Conservation (phyloP, 2,329 filamentous ascomycete species). For the Fusarium palustre region DNA sequence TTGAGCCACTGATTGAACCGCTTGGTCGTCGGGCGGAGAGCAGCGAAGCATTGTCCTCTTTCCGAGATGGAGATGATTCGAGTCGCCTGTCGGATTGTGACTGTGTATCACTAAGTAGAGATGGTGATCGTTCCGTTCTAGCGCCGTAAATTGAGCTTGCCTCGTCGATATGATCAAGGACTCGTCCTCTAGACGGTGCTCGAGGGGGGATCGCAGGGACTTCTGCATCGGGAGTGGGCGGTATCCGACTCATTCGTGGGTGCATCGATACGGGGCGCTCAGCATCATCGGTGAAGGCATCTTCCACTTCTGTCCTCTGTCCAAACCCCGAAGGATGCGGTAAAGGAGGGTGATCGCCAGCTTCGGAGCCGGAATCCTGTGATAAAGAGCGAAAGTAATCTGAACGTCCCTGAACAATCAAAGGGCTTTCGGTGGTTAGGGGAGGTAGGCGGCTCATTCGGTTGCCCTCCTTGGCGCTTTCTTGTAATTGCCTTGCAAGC, state of each 20-base stretch:
- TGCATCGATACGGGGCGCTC: conserved; percentile 79
- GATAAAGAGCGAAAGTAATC: conserved; percentile 85
- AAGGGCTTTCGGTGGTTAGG: conserved; percentile 82
- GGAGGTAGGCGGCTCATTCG: conserved; percentile 89
- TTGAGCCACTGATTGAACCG: conserved; percentile 43
- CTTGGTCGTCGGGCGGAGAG: conserved; percentile 51
- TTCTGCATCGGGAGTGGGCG: conserved; percentile 61
- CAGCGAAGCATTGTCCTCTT: conserved; percentile 52
- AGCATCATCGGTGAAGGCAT: conserved; percentile 59
- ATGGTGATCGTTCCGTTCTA: conserved; percentile 69
- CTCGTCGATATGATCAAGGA: conserved; percentile 55
- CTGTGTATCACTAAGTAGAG: conserved; percentile 58
- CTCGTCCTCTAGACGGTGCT: conserved; percentile 57
- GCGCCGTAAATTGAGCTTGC: conserved; percentile 62
- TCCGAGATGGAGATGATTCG: conserved; percentile 49
- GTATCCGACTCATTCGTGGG: conserved; percentile 76
- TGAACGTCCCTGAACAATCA: conserved; percentile 78
- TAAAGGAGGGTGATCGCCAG: conserved; percentile 48
- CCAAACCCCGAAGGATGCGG: conserved; percentile 53
- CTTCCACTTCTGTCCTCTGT: conserved; percentile 67
- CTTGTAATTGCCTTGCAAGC: conserved; percentile 87
- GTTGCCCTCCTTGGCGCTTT: conserved; percentile 77
- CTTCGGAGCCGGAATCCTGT: conserved; percentile 67
- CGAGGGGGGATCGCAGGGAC: conserved; percentile 60
- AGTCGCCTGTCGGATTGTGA: conserved; percentile 47